Conservation (phyloP, 2,329 filamentous ascomycete genomes). For the Calonectria fujianensis region DNA sequence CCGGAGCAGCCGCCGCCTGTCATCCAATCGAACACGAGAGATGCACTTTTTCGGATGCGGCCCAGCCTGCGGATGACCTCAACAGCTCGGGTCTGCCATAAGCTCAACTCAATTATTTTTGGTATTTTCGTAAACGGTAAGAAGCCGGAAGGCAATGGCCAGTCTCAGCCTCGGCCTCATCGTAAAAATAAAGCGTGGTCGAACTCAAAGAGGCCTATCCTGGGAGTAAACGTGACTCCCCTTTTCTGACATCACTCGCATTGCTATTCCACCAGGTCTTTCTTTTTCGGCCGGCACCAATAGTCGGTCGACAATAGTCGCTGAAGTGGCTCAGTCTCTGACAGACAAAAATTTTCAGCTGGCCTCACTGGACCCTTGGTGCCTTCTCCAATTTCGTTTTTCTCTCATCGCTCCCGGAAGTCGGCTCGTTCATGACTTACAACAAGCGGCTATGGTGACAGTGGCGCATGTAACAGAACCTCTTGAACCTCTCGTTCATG, state of each 20-base stretch:
- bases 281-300: slow-evolving; percentile 42
- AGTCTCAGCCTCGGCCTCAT: slow-evolving; percentile 18
- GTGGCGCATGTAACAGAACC: slow-evolving; percentile 18
- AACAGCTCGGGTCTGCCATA: neutral
- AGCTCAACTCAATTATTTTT: slow-evolving; percentile 12
- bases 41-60: neutral
- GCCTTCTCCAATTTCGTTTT: neutral
- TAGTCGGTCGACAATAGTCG: slow-evolving; percentile 45
- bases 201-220: slow-evolving; percentile 7
- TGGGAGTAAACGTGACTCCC: neutral
- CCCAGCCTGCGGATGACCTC: slow-evolving; percentile 26
- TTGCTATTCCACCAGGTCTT: slow-evolving; percentile 1
- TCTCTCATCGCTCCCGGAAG: neutral
- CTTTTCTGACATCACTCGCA: neutral
- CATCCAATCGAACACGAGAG: slow-evolving; percentile 28
- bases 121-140: slow-evolving; percentile 13
- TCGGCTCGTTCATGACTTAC: slow-evolving; percentile 3
- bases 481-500: slow-evolving; percentile 31
- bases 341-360: slow-evolving; percentile 18
- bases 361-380: slow-evolving; percentile 6
- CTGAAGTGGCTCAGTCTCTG: slow-evolving; percentile 33
- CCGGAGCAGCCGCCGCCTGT: slow-evolving; percentile 16
- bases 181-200: neutral
- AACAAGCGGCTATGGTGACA: slow-evolving; percentile 7
- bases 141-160: slow-evolving; percentile 5